These are phyloP conservation scores for Pseudogymnoascus verrucosus DNA, from an alignment of 2,329 filamentous ascomycete species.

Conservation along the genomic window DNA sequence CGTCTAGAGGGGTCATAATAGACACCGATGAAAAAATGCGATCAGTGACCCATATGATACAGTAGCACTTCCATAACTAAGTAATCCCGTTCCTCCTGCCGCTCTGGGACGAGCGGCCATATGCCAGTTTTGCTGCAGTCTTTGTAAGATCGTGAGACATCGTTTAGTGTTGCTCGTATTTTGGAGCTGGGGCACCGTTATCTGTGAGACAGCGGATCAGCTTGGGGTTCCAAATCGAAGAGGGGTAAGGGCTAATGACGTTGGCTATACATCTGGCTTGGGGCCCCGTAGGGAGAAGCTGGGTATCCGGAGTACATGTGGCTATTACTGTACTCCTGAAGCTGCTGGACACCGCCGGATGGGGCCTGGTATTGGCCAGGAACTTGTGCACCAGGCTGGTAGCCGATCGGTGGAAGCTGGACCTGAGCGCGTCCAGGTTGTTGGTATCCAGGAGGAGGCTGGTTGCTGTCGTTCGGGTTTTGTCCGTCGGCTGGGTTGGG, in stretches of 20 bases:
- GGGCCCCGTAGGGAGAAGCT: conserved; percentile 46
- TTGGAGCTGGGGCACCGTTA: conserved; percentile 23
- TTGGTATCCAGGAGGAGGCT: conserved; percentile 39
- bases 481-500: conserved; percentile 44
- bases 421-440: conserved; percentile 46
- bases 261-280: conserved; percentile 51
- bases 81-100: conserved; percentile 15
- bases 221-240: conserved; percentile 9
- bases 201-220: conserved; percentile 23
- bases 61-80: conserved; percentile 19
- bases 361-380: conserved; percentile 59
- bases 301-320: conserved; percentile 53
- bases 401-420: conserved; percentile 69
- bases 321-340: conserved; percentile 47
- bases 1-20: conserved; percentile 19
- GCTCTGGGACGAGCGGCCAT: background rate
- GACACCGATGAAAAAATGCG: conserved; percentile 25
- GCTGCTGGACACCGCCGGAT: conserved; percentile 45
- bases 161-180: conserved; percentile 27
- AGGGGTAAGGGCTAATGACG: conserved; percentile 35
- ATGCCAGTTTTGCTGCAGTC: background rate
- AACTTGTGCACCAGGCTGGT: conserved; percentile 50
- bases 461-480: conserved; percentile 40
- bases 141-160: background rate
- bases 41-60: conserved; percentile 30